Evolutionary conservation across 2,329 filamentous ascomycete species (phyloP).

Genomic region (Aspergillus japonicus): DNA sequence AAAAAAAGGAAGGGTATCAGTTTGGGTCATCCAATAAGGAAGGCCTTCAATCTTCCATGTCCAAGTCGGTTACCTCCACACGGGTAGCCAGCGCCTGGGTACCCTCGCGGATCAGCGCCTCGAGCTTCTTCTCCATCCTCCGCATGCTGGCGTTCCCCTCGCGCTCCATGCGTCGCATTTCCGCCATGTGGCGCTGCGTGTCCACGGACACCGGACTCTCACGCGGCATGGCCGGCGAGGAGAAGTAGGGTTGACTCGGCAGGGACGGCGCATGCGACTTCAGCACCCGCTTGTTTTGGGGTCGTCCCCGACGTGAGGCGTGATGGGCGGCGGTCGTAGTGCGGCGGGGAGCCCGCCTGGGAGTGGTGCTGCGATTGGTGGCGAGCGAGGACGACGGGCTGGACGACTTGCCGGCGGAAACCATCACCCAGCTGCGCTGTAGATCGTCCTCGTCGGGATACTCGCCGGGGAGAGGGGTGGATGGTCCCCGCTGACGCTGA

Average conservation of each 20-base stretch:
- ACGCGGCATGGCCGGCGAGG: conserved; percentile 31
- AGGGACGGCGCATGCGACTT: conserved; percentile 22
- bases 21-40: not conserved
- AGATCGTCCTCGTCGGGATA: conserved; percentile 55
- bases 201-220: conserved; percentile 50
- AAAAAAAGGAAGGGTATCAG: conserved; percentile 3
- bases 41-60: conserved; percentile 32
- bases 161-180: conserved; percentile 69
- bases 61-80: conserved; percentile 60
- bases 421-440: conserved; percentile 69
- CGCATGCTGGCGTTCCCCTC: conserved; percentile 77
- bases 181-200: conserved; percentile 70
- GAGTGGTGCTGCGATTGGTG: conserved; percentile 22
- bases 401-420: conserved; percentile 36
- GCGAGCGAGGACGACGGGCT: conserved; percentile 18
- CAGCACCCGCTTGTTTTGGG: conserved; percentile 24
- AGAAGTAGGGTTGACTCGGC: conserved; percentile 23
- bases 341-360: conserved; percentile 11
- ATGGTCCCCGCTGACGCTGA: conserved; percentile 15
- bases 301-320: conserved; percentile 14
- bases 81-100: conserved; percentile 78
- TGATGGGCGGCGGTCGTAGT: conserved; percentile 20
- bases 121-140: conserved; percentile 73
- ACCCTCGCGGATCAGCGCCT: conserved; percentile 85
- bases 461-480: conserved; percentile 54